Evolutionary conservation across 2,329 filamentous ascomycete genomes (phyloP).

Genomic region (Teratosphaeriaceae sp.): DNA sequence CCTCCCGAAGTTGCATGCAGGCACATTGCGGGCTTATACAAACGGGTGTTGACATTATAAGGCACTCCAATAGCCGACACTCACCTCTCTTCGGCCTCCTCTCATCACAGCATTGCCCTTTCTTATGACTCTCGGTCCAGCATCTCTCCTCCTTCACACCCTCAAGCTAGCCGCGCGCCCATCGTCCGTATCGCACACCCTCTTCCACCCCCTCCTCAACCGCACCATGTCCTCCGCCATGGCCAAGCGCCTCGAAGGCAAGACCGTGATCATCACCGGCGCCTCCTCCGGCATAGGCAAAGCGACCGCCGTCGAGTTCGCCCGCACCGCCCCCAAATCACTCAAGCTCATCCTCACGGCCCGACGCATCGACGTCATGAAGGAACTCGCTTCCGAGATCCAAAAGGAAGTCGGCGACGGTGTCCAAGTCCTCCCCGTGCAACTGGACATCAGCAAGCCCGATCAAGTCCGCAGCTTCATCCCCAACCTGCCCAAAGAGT

Average conservation of each 20-base stretch:
- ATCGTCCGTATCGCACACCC: background rate
- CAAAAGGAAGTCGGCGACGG: slow-evolving; percentile 67
- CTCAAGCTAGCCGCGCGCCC: background rate
- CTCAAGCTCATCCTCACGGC: slow-evolving; percentile 84
- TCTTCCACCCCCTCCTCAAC: background rate
- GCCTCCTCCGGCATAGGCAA: slow-evolving; percentile 89
- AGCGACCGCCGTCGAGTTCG: slow-evolving; percentile 83
- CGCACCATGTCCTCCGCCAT: slow-evolving; percentile 62
- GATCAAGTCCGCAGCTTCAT: slow-evolving; percentile 70
- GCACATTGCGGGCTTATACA: too few relatives aligned
- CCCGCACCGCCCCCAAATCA: slow-evolving; percentile 70
- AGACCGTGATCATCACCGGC: slow-evolving; percentile 86
- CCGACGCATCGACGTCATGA: slow-evolving; percentile 71
- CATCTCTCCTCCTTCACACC: background rate
- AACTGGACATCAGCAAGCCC: slow-evolving; percentile 80
- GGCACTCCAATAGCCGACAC: background rate
- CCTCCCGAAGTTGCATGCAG: background rate
- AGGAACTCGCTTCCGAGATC: slow-evolving; percentile 71
- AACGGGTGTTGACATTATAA: too few relatives aligned
- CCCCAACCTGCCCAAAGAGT: slow-evolving; percentile 67
- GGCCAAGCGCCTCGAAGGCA: slow-evolving; percentile 80
- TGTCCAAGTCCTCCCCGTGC: slow-evolving; percentile 73
- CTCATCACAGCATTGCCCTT: background rate
- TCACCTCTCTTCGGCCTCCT: background rate
- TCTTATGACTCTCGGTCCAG: background rate